Conservation (phyloP, 306 rosid genomes). For the Castanea mollissima region DNA sequence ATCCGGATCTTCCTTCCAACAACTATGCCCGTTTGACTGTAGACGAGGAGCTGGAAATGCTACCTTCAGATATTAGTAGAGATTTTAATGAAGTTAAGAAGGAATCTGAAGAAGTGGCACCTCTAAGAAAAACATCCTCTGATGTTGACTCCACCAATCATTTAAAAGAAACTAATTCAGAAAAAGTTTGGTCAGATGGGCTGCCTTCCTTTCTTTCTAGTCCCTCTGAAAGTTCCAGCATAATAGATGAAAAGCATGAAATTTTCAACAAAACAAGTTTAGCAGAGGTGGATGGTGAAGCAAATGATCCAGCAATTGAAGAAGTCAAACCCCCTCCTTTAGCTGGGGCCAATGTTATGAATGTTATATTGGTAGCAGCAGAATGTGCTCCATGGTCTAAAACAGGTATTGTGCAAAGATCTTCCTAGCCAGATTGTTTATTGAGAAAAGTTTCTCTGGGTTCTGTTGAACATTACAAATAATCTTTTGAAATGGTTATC, state of each 20-base stretch:
- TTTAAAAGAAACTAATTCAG: slow-evolving; percentile 23
- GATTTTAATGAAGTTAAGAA: slow-evolving; percentile 26
- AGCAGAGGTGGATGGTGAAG: slow-evolving; percentile 24
- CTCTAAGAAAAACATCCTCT: slow-evolving; percentile 25
- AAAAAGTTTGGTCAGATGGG: slow-evolving; percentile 26
- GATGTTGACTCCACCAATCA: slow-evolving; percentile 23
- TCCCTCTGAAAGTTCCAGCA: slow-evolving; percentile 15
- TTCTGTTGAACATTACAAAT: not conserved
- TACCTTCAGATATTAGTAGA: slow-evolving; percentile 22
- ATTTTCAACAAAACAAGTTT: slow-evolving; percentile 24
- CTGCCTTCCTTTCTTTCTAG: slow-evolving; percentile 33
- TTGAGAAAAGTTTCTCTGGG: slow-evolving; percentile 10
- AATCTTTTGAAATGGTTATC: not conserved
- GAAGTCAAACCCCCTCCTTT: slow-evolving; percentile 58
- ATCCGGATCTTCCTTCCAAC: slow-evolving; percentile 31
- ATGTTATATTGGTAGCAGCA: slow-evolving; percentile 73
- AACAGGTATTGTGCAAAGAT: slow-evolving; percentile 57
- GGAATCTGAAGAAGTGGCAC: slow-evolving; percentile 27
- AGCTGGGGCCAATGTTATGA: slow-evolving; percentile 92
- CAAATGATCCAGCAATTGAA: slow-evolving; percentile 24
- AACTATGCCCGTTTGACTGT: slow-evolving; percentile 29
- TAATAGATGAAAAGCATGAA: slow-evolving; percentile 27
- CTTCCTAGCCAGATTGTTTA: slow-evolving; percentile 1
- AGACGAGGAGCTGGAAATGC: slow-evolving; percentile 38
- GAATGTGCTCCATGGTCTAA: slow-evolving; percentile 95